Conservation (phyloP, 192 early-diverging fungal species). For the Podila minutissima region DNA sequence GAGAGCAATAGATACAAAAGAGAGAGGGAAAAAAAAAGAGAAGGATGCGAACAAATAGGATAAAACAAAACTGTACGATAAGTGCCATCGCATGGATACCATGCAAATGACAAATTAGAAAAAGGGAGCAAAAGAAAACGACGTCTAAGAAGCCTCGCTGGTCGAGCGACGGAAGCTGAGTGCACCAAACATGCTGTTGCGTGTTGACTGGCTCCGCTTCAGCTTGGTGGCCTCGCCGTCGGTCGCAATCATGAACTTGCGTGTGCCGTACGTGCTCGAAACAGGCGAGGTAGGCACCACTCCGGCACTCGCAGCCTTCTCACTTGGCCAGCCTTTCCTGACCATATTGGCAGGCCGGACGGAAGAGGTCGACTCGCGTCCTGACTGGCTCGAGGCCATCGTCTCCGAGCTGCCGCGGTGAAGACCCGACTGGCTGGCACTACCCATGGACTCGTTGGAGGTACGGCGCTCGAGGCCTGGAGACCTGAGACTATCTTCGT, state of each 20-base stretch:
- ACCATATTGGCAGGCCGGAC: conserved; percentile 27
- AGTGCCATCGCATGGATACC: background rate
- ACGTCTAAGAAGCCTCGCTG: conserved; percentile 5
- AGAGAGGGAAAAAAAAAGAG: background rate
- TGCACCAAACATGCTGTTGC: conserved; percentile 41
- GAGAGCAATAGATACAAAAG: conserved; percentile 3
- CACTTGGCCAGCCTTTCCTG: conserved; percentile 52
- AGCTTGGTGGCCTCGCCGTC: conserved; percentile 26
- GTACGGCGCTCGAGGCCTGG: conserved; percentile 10
- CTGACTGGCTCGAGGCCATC: conserved; percentile 27
- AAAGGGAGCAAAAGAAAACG: background rate
- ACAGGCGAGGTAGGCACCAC: conserved; percentile 35
- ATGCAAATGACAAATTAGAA: background rate
- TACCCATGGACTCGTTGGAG: conserved; percentile 17
- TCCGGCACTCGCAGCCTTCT: conserved; percentile 47
- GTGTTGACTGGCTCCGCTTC: conserved; percentile 49
- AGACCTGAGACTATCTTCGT: conserved; percentile 2
- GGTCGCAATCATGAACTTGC: conserved; percentile 42
- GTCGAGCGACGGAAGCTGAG: conserved; percentile 40
- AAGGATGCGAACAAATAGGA: background rate
- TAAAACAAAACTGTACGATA: conserved; percentile 1
- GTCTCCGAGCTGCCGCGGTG: conserved; percentile 41
- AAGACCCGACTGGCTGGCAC: background rate
- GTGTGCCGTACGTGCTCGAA: conserved; percentile 30
- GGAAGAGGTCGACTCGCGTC: conserved; percentile 35